A percentile compares a stretch with the other conserved stretches of the same genome.
Conservation (phyloP, 2,329 filamentous ascomycete species). For the Aureobasidium zeae region DNA sequence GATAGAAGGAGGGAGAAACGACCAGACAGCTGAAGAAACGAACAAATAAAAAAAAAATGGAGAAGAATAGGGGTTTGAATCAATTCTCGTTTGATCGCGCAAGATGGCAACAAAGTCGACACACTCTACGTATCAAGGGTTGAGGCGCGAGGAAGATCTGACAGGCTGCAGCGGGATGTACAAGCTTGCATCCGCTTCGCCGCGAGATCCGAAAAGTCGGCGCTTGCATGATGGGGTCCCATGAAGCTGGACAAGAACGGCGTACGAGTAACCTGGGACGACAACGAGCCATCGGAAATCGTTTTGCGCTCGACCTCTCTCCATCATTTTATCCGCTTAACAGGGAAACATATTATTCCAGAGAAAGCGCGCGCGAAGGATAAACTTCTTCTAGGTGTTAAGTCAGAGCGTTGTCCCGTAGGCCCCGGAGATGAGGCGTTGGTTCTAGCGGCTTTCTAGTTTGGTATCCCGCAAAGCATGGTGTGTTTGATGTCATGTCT, state of each 20-base stretch:
- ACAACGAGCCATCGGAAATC: conserved; percentile 3
- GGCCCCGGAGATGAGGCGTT: conserved; percentile 13
- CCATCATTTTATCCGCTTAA: conserved; percentile 1
- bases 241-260: background rate
- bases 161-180: conserved; percentile 13
- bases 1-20: conserved; percentile 2
- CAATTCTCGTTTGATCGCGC: conserved; percentile 12
- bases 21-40: conserved; percentile 1
- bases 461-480: conserved; percentile 11
- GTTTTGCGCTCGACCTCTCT: conserved; percentile 1
- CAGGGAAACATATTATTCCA: background rate
- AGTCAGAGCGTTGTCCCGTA: conserved; percentile 13
- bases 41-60: conserved; percentile 2
- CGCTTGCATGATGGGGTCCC: conserved; percentile 11
- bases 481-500: conserved; percentile 14
- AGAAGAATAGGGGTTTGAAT: background rate
- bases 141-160: conserved; percentile 8
- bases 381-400: conserved; percentile 5
- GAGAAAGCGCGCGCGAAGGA: conserved; percentile 7
- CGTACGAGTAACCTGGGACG: conserved; percentile 6
- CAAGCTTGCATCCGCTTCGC: conserved; percentile 12
- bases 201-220: conserved; percentile 6
- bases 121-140: conserved; percentile 9
- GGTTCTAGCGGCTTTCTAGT: conserved; percentile 16
- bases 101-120: conserved; percentile 2